Evolutionary conservation across 331 rosid genomes (phyloP).

Genomic region (Ulmus americana): DNA sequence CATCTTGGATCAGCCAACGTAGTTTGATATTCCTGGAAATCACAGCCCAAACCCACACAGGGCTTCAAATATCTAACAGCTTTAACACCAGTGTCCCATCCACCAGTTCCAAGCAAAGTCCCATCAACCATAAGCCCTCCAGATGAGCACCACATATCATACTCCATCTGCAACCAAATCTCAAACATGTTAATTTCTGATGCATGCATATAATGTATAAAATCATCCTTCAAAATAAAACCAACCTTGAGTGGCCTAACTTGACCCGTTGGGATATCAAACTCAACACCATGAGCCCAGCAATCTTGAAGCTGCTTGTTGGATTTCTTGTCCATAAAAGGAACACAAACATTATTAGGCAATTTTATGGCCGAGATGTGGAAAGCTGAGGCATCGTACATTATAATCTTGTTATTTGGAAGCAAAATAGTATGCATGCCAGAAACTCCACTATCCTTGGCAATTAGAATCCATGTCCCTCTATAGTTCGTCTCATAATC

Average conservation of each 20-base stretch:
- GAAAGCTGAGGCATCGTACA: conserved; percentile 46
- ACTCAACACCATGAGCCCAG: conserved; percentile 63
- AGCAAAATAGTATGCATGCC: conserved; percentile 70
- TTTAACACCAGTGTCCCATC: conserved; percentile 51
- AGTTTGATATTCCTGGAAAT: conserved; percentile 35
- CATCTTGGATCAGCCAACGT: conserved; percentile 53
- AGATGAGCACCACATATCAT: conserved; percentile 89
- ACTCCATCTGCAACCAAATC: background rate
- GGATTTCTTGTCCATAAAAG: conserved; percentile 6
- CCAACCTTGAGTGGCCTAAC: conserved; percentile 66
- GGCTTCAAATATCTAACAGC: conserved; percentile 34
- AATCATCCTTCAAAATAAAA: background rate
- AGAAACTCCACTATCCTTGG: conserved; percentile 44
- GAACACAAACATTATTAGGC: conserved; percentile 36
- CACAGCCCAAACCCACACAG: conserved; percentile 44
- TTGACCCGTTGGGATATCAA: conserved; percentile 34
- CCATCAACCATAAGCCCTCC: conserved; percentile 77
- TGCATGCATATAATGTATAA: background rate
- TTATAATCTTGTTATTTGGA: conserved; percentile 52
- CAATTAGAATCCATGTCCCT: conserved; percentile 48
- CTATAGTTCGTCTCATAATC: conserved; percentile 5
- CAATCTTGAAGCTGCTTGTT: conserved; percentile 31
- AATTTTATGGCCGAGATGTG: conserved; percentile 37
- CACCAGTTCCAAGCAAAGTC: conserved; percentile 52
- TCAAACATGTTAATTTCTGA: background rate